Conservation (phyloP, 2,329 filamentous ascomycete species). For the Claviceps fusiformis region DNA sequence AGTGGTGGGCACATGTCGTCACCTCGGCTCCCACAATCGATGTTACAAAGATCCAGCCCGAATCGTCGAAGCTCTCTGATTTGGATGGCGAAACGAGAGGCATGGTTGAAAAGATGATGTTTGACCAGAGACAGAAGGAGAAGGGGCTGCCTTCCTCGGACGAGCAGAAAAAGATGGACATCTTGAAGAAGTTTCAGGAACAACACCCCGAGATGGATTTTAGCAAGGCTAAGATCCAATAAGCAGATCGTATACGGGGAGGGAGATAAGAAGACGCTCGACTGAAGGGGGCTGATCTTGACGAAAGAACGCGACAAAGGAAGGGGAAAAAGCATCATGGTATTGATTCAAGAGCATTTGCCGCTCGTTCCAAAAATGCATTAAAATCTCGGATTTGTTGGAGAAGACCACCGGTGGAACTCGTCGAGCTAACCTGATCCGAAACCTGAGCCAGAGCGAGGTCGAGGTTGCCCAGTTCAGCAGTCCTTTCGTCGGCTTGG, state of each 20-base stretch:
- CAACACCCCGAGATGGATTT: constrained; percentile 66
- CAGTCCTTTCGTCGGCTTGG: constrained; percentile 30
- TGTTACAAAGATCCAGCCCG: constrained; percentile 85
- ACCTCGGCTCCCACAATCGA: constrained; percentile 82
- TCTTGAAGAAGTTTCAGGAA: constrained; percentile 82
- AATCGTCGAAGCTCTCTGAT: constrained; percentile 82
- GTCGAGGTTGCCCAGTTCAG: constrained; percentile 43
- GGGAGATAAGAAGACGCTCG: neutral
- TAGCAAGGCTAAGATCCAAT: constrained; percentile 53
- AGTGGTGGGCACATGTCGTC: constrained; percentile 95
- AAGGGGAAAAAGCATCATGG: constrained; percentile 10
- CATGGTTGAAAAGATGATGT: constrained; percentile 99
- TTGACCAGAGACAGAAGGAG: constrained; percentile 94
- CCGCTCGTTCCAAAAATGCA: constrained; percentile 47
- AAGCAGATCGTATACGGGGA: constrained; percentile 8
- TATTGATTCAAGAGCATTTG: constrained; percentile 38
- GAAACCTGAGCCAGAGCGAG: constrained; percentile 40
- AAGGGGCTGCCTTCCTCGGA: constrained; percentile 77
- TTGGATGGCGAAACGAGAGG: constrained; percentile 85
- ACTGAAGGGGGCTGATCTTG: neutral
- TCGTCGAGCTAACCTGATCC: constrained; percentile 36
- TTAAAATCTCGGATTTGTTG: constrained; percentile 49
- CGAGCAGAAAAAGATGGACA: constrained; percentile 88
- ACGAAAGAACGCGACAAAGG: neutral
- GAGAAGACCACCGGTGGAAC: constrained; percentile 37